phyloP scores from a whole-genome alignment of 805 yeast species.

The Saccharomycopsis vini region DNA sequence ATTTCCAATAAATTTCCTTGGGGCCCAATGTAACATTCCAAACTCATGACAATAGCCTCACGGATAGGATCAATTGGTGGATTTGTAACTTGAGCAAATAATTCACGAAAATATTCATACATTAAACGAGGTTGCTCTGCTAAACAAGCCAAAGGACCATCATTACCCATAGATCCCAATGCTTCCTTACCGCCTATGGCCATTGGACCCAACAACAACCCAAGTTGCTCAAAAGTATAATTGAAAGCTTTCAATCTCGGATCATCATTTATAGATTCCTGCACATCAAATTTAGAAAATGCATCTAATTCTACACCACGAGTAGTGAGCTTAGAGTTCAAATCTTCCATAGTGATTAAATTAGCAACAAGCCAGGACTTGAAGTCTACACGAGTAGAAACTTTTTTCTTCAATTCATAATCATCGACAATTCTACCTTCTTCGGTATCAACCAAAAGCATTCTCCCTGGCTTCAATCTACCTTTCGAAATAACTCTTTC shows the following conservation, averaged over 20 bases:
- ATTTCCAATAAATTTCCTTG: constrained; percentile 93
- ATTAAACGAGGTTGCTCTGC: constrained; percentile 85
- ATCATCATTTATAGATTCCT: constrained; percentile 59
- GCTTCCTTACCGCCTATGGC: constrained; percentile 88
- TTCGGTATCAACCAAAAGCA: constrained; percentile 89
- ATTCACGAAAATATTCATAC: constrained; percentile 90
- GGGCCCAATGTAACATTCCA: constrained; percentile 97
- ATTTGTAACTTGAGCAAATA: constrained; percentile 96
- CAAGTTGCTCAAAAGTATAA: constrained; percentile 88
- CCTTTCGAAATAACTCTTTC: constrained; percentile 82
- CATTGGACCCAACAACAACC: constrained; percentile 84
- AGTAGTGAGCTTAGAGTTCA: constrained; percentile 49
- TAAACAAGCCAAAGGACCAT: constrained; percentile 88
- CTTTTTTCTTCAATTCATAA: constrained; percentile 70
- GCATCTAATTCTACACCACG: constrained; percentile 23
- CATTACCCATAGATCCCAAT: constrained; percentile 98
- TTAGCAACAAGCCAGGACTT: constrained; percentile 88
- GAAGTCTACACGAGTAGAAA: constrained; percentile 80
- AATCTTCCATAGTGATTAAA: constrained; percentile 74
- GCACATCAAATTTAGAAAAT: constrained; percentile 7
- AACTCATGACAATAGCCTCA: constrained; percentile 93
- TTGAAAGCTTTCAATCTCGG: constrained; percentile 82
- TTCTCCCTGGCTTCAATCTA: constrained; percentile 90
- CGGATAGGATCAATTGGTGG: constrained; percentile 99
- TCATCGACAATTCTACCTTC: constrained; percentile 92